Conservation (phyloP, 208 protist species). For the Vickermania spadyakhi region DNA sequence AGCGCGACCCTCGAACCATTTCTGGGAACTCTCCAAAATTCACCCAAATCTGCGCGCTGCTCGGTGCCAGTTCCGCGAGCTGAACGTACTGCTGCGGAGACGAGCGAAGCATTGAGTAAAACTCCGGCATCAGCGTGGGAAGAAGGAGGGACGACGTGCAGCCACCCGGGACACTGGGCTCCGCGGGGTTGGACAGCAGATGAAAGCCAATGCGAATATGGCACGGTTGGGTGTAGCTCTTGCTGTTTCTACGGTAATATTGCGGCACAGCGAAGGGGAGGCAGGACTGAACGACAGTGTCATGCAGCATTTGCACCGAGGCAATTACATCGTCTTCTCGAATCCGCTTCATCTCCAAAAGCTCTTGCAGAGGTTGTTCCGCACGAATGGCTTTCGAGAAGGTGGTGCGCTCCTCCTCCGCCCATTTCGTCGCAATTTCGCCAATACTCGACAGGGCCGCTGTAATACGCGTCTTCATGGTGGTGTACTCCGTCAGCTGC, state of each 20-base stretch:
- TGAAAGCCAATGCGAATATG: conserved; percentile 69
- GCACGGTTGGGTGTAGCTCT: conserved; percentile 81
- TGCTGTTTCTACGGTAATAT: conserved; percentile 70
- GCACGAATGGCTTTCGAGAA: conserved; percentile 32
- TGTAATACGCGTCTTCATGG: conserved; percentile 53
- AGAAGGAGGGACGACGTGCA: background rate
- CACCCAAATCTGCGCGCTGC: conserved; percentile 67
- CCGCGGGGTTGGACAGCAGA: conserved; percentile 24
- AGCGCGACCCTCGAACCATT: conserved; percentile 76
- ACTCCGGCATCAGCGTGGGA: conserved; percentile 55
- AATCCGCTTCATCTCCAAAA: conserved; percentile 57
- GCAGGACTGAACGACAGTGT: conserved; percentile 54
- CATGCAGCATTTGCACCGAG: conserved; percentile 50
- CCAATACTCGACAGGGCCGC: conserved; percentile 33
- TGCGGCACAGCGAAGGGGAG: conserved; percentile 75
- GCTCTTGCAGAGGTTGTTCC: conserved; percentile 26
- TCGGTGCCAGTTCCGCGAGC: conserved; percentile 67
- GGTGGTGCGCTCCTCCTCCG: conserved; percentile 42
- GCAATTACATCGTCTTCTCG: conserved; percentile 59
- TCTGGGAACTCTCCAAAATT: conserved; percentile 72
- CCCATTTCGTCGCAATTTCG: conserved; percentile 30
- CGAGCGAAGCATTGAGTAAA: conserved; percentile 56
- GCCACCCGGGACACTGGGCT: background rate
- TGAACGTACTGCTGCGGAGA: conserved; percentile 29
- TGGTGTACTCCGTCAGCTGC: conserved; percentile 43